Base-by-base conservation (phyloP, 2,329 filamentous ascomycete genomes). In the Exophiala bonariae region DNA sequence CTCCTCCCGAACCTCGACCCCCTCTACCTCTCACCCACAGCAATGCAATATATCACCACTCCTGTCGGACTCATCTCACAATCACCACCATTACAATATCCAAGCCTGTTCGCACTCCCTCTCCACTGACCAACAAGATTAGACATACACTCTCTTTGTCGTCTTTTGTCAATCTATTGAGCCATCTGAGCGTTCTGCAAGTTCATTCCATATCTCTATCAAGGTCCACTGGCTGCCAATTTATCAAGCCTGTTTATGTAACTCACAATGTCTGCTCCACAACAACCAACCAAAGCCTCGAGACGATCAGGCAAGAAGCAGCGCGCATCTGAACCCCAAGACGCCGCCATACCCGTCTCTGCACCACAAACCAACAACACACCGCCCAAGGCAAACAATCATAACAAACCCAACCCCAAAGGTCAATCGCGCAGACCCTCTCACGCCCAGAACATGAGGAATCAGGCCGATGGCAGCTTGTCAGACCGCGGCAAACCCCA, bases 221-320 rank as follows among this genome's bases (percentile, higher is more conserved):
- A 41, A 58, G 57, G 57, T 56, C 51, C 30, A 44, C 61, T 64
- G 71, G 70, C 70, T 73, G 70, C 66, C 63, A 75, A 76, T 76
- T 75, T 35, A 69, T 72, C 69, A 72, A 75, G 68, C 68, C 57
- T 52, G 35, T 37, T 23, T 68, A 59, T 63, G 63, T 44, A 54
- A 35, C 58, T 64, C 61, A 58, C 53, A 53, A 78, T 77, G 75
- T 73, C 74, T 61, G 64, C 70, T 38, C 68, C 58, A 59, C 63
- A 36, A 66, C 69, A 30, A 49, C 56, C 63, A 44, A 60, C 64
- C 23, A 62, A 63, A 53, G 59, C 56, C 44, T 70, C 70, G 17
- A 69, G 69, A 38, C 80, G 76, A 17, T 71, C 71, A 10, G 68
- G 71, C 9, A 71, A 75, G 41, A 70, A 69, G 13, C 62, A 63